Conservation (phyloP, 1,139 yeast species). For the Pichia kudriavzevii region DNA sequence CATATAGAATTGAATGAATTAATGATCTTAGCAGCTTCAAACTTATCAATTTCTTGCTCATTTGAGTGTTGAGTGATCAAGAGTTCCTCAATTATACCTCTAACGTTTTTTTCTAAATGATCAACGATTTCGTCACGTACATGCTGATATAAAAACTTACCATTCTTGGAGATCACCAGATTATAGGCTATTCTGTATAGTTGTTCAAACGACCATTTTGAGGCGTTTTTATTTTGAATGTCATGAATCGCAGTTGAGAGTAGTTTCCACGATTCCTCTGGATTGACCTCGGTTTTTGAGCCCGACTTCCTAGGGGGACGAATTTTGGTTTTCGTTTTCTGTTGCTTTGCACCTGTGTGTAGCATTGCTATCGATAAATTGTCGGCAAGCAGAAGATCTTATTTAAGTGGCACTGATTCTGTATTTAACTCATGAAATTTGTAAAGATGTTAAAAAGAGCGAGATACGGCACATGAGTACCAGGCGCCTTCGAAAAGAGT, state of each 20-base stretch:
- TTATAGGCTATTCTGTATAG: slow-evolving; percentile 78
- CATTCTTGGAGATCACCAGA: slow-evolving; percentile 67
- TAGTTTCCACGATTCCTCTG: slow-evolving; percentile 62
- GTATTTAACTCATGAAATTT: no score
- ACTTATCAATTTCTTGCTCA: slow-evolving; percentile 1
- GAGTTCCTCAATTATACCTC: slow-evolving; percentile 8
- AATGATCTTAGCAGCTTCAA: slow-evolving; percentile 32
- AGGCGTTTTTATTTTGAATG: slow-evolving; percentile 68
- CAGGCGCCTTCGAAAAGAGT: no score
- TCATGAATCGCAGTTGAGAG: slow-evolving; percentile 69
- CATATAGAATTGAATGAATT: slow-evolving; percentile 48
- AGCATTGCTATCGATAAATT: slow-evolving; percentile 1
- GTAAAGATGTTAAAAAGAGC: no score
- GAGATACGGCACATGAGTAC: no score
- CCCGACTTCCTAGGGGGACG: slow-evolving; percentile 59
- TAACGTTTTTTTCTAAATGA: slow-evolving; percentile 36
- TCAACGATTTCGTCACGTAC: slow-evolving; percentile 44
- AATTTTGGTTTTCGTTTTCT: slow-evolving; percentile 41
- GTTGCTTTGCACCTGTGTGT: slow-evolving; percentile 24
- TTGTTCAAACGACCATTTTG: slow-evolving; percentile 74
- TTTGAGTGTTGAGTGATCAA: slow-evolving; percentile 10
- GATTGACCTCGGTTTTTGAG: slow-evolving; percentile 43
- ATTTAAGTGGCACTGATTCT: no score
- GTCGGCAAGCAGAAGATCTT: no score
- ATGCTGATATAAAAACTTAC: slow-evolving; percentile 59